These are phyloP conservation scores for Fusarium longipes DNA, from an alignment of 2,329 filamentous ascomycete genomes.

Conservation along the genomic window DNA sequence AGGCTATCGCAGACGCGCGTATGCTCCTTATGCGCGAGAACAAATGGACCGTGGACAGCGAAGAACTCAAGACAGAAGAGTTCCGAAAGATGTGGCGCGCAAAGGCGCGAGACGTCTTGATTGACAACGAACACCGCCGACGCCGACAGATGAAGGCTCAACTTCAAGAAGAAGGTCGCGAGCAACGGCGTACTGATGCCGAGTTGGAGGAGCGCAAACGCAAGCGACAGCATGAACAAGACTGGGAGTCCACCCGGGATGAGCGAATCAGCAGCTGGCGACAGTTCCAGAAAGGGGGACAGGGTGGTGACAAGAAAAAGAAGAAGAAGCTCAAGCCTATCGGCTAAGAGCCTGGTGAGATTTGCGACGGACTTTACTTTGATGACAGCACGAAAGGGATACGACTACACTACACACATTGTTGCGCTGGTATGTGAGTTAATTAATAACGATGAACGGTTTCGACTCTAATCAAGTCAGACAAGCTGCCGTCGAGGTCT, in stretches of 20 bases:
- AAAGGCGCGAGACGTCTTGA: constrained; percentile 88
- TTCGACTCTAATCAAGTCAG: constrained; percentile 49
- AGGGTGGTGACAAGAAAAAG: constrained; percentile 69
- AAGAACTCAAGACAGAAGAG: constrained; percentile 84
- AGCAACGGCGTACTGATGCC: constrained; percentile 86
- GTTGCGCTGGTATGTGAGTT: constrained; percentile 49
- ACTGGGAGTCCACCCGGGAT: constrained; percentile 94
- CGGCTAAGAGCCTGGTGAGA: constrained; percentile 54
- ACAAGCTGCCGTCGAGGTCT: constrained; percentile 34
- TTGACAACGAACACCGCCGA: constrained; percentile 90
- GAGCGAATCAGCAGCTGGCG: constrained; percentile 94
- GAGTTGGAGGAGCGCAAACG: constrained; percentile 83
- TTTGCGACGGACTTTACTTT: constrained; percentile 22
- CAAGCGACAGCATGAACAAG: constrained; percentile 91
- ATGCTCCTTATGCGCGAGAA: constrained; percentile 94
- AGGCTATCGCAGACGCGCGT: constrained; percentile 94
- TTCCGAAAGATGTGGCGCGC: constrained; percentile 89
- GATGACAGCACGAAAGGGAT: constrained; percentile 16
- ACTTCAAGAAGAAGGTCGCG: constrained; percentile 95
- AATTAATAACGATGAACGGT: constrained; percentile 45
- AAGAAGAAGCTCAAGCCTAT: constrained; percentile 78
- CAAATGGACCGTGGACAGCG: constrained; percentile 90
- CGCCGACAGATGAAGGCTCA: constrained; percentile 89
- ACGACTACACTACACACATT: constrained; percentile 29
- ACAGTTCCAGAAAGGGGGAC: constrained; percentile 84